Percentiles rank a stretch among this genome's conserved stretches.
Evolutionary conservation across 2,329 filamentous ascomycete genomes (phyloP).

Genomic region (Biscogniauxia mediterranea): DNA sequence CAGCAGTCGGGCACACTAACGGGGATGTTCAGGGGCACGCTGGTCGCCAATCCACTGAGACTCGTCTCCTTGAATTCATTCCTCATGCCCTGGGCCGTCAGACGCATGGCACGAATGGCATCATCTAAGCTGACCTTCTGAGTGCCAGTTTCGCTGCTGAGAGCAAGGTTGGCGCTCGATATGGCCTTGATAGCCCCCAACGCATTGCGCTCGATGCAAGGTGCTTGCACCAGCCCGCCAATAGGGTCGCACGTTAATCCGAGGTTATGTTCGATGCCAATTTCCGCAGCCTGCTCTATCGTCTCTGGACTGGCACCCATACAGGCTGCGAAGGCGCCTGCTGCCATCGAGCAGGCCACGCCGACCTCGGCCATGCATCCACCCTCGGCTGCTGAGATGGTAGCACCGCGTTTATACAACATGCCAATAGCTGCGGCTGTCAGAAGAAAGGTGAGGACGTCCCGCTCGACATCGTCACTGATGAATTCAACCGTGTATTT

Average conservation of each 20-base stretch:
- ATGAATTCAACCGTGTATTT: slow-evolving; percentile 51
- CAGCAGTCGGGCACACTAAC: slow-evolving; percentile 52
- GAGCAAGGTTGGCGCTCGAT: slow-evolving; percentile 48
- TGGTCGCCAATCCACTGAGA: slow-evolving; percentile 48
- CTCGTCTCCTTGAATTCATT: slow-evolving; percentile 55
- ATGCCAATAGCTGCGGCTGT: slow-evolving; percentile 51
- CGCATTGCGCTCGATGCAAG: slow-evolving; percentile 51
- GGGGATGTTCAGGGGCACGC: slow-evolving; percentile 48
- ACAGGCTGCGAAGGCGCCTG: slow-evolving; percentile 49
- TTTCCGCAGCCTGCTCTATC: slow-evolving; percentile 51
- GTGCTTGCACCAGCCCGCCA: slow-evolving; percentile 49
- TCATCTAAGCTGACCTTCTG: slow-evolving; percentile 50
- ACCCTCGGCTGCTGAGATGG: slow-evolving; percentile 50
- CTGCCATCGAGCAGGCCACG: slow-evolving; percentile 52
- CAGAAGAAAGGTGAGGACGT: slow-evolving; percentile 48
- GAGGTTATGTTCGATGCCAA: slow-evolving; percentile 52
- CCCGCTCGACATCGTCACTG: slow-evolving; percentile 49
- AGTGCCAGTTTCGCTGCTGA: slow-evolving; percentile 43
- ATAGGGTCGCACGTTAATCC: slow-evolving; percentile 51
- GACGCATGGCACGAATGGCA: slow-evolving; percentile 49
- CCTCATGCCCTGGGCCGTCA: slow-evolving; percentile 51
- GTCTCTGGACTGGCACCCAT: slow-evolving; percentile 51
- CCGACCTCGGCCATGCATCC: slow-evolving; percentile 55
- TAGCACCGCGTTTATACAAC: slow-evolving; percentile 53
- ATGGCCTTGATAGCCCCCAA: slow-evolving; percentile 51